These are phyloP conservation scores for Colletotrichum abscissum DNA, from an alignment of 2,329 filamentous ascomycete genomes.

Conservation along the genomic window DNA sequence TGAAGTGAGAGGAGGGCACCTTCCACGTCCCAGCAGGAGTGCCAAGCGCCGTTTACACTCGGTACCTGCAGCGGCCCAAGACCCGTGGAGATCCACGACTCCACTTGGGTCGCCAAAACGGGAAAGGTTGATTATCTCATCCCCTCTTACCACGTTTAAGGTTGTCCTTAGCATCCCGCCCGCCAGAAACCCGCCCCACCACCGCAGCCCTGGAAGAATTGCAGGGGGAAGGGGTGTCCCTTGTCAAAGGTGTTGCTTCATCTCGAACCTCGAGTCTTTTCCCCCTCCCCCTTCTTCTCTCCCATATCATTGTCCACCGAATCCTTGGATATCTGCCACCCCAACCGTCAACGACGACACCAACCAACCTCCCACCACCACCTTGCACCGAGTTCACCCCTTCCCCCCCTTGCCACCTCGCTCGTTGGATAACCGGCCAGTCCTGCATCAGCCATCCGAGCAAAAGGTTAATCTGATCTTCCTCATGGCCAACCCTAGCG, in stretches of 20 bases:
- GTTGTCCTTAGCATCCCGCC: slow-evolving; percentile 29
- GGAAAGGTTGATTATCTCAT: slow-evolving; percentile 3
- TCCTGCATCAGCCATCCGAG: slow-evolving; percentile 18
- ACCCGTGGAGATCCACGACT: slow-evolving; percentile 7
- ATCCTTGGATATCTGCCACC: neutral
- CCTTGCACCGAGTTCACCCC: neutral
- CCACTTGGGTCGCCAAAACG: slow-evolving; percentile 4
- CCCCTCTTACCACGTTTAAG: slow-evolving; percentile 28
- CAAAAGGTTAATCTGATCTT: slow-evolving; percentile 29
- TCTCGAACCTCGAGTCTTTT: neutral
- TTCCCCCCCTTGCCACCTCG: too few species aligned
- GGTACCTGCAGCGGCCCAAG: slow-evolving; percentile 29
- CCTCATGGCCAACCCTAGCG: slow-evolving; percentile 16
- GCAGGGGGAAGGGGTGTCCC: slow-evolving; percentile 3
- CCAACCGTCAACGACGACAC: neutral
- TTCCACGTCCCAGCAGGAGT: neutral
- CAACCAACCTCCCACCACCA: neutral
- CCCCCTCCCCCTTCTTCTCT: neutral
- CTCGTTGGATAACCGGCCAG: neutral
- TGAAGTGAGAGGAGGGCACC: neutral
- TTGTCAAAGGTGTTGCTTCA: slow-evolving; percentile 14
- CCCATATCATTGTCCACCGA: neutral
- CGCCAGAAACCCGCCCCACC: slow-evolving; percentile 25
- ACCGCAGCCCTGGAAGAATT: slow-evolving; percentile 4
- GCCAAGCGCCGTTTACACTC: slow-evolving; percentile 8